Conservation (phyloP, 129 eudicot species). For the Cynara cardunculus region DNA sequence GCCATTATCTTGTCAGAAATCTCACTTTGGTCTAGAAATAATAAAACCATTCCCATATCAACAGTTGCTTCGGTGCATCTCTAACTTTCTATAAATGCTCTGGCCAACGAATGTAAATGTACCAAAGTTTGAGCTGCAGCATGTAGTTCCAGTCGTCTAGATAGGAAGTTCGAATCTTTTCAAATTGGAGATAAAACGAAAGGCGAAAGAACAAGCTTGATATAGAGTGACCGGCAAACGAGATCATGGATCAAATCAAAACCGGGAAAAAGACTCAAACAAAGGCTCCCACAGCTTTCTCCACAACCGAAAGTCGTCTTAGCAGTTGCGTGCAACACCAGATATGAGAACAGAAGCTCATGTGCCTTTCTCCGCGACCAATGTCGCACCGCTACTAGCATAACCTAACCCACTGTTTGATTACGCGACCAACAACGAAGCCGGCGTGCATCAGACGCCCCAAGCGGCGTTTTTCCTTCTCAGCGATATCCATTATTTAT, state of each 20-base stretch:
- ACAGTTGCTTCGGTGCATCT: background rate
- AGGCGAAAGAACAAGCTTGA: background rate
- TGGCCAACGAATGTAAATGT: background rate
- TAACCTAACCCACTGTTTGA: too few relatives aligned
- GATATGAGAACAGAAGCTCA: too few relatives aligned
- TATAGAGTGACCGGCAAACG: too few relatives aligned
- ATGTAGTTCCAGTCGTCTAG: background rate
- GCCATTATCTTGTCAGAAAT: constrained; percentile 17
- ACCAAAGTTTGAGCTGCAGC: background rate
- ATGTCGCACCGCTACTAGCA: too few relatives aligned
- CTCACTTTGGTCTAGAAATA: background rate
- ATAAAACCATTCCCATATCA: background rate
- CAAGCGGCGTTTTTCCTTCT: background rate
- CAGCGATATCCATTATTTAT: background rate
- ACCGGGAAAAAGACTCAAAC: background rate
- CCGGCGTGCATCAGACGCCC: too few relatives aligned
- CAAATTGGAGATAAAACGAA: background rate
- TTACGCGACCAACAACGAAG: too few relatives aligned
- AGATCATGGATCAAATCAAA: background rate
- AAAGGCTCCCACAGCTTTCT: background rate
- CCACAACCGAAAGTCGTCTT: too few relatives aligned
- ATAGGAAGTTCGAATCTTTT: background rate
- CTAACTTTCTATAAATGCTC: background rate
- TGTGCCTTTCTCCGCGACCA: too few relatives aligned
- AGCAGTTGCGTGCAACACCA: background rate